Evolutionary conservation across 352 stramenopile species (phyloP).

Genomic region (Globisporangium lucens): DNA sequence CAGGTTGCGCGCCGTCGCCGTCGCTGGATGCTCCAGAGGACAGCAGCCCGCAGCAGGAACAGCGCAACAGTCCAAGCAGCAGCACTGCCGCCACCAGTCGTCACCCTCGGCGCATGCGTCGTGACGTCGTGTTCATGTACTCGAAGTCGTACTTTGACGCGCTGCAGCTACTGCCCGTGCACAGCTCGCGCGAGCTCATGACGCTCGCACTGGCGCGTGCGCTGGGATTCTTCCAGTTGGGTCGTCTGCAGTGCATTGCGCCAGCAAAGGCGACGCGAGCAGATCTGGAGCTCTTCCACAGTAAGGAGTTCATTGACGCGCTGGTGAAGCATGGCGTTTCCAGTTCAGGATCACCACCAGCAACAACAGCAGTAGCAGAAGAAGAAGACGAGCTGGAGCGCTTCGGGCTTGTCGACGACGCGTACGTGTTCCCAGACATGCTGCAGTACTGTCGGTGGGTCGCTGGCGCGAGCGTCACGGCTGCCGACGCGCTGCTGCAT

Average conservation of each 20-base stretch:
- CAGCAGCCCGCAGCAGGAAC: not conserved
- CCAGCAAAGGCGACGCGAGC: slow-evolving; percentile 27
- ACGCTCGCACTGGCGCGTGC: slow-evolving; percentile 36
- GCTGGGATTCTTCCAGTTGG: slow-evolving; percentile 18
- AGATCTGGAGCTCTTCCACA: slow-evolving; percentile 37
- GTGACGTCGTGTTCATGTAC: slow-evolving; percentile 13
- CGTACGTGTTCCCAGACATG: slow-evolving; percentile 43
- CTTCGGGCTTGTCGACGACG: slow-evolving; percentile 66
- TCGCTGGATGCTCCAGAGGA: not conserved
- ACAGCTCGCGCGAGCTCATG: slow-evolving; percentile 39
- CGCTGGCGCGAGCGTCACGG: slow-evolving; percentile 54
- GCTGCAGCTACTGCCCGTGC: slow-evolving; percentile 33
- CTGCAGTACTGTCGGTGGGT: slow-evolving; percentile 63
- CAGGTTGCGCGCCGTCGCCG: not conserved
- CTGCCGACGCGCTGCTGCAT: slow-evolving; percentile 44
- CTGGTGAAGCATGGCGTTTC: slow-evolving; percentile 10
- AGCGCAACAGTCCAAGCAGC: not conserved
- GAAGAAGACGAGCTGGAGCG: slow-evolving; percentile 17
- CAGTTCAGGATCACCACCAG: not conserved
- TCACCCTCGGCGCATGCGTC: not conserved
- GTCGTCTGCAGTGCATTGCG: slow-evolving; percentile 30
- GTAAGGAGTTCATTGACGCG: slow-evolving; percentile 32
- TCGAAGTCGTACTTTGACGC: slow-evolving; percentile 25
- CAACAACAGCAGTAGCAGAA: not conserved
- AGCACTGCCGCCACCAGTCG: not conserved